These are phyloP conservation scores for Sclerotinia nivalis DNA, from an alignment of 2,329 filamentous ascomycete species.

Conservation along the genomic window DNA sequence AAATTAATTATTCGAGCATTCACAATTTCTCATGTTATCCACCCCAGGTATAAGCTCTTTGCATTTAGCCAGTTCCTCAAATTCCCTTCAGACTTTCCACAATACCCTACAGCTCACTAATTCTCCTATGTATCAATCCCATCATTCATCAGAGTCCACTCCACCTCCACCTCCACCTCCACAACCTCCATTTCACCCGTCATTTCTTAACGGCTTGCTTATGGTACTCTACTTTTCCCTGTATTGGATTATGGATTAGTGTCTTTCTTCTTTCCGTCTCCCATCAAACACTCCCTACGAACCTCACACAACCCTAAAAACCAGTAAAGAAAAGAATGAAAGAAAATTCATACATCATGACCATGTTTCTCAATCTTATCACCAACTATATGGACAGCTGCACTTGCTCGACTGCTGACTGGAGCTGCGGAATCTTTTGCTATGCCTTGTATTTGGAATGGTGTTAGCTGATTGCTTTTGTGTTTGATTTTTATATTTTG, in stretches of 20 bases:
- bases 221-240: slow-evolving; percentile 1
- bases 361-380: slow-evolving; percentile 9
- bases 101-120: neutral
- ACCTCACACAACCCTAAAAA: neutral
- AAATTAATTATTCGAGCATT: too few species aligned
- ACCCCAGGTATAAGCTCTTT: neutral
- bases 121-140: neutral
- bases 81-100: neutral
- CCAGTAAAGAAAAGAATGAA: neutral
- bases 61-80: neutral
- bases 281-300: neutral
- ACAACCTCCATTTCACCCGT: too few species aligned
- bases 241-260: neutral
- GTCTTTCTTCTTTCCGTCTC: neutral
- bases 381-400: neutral
- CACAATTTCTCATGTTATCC: neutral
- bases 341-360: neutral
- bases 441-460: neutral
- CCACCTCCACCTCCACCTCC: too few species aligned
- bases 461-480: too few species aligned
- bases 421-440: neutral
- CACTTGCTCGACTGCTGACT: neutral
- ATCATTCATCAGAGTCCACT: neutral
- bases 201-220: slow-evolving; percentile 1
- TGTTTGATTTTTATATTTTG: too few species aligned